Evolutionary conservation across 164 flowering plant species (phyloP).

Genomic region (Vitis riparia): DNA sequence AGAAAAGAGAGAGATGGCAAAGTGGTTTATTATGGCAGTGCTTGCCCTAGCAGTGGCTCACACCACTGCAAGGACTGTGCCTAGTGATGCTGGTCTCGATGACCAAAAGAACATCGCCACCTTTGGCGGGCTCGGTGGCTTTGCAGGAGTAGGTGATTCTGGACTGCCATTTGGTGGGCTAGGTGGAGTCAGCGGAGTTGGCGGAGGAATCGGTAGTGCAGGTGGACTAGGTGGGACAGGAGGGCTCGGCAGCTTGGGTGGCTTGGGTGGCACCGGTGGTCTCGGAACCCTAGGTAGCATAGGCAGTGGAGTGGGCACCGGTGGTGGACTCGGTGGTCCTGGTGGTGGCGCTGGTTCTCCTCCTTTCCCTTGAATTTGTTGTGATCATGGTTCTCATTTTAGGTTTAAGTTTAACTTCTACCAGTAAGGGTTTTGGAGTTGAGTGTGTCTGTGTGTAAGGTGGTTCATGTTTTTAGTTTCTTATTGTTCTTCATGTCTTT

Average conservation of each 20-base stretch:
- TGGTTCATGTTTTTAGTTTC: too few relatives aligned
- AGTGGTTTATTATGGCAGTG: slow-evolving; percentile 16
- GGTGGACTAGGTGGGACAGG: slow-evolving; percentile 16
- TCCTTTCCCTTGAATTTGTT: slow-evolving; percentile 11
- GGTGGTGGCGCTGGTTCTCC: slow-evolving; percentile 15
- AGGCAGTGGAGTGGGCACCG: slow-evolving; percentile 12
- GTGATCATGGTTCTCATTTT: not conserved
- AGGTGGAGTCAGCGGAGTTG: slow-evolving; percentile 3
- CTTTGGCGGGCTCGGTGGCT: slow-evolving; percentile 41
- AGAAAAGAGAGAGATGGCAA: slow-evolving; percentile 24
- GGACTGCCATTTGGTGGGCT: slow-evolving; percentile 7
- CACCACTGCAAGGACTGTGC: slow-evolving; percentile 28
- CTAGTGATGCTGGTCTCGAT: slow-evolving; percentile 26
- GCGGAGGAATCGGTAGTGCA: slow-evolving; percentile 11
- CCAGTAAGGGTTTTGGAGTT: not conserved
- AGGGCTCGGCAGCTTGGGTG: slow-evolving; percentile 17
- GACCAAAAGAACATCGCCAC: slow-evolving; percentile 45
- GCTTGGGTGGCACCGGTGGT: slow-evolving; percentile 13
- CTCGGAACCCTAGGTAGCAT: slow-evolving; percentile 2
- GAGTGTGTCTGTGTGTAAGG: not conserved
- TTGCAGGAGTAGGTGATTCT: slow-evolving; percentile 9
- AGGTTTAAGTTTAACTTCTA: too few relatives aligned
- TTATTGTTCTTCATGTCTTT: too few relatives aligned
- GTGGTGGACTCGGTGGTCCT: slow-evolving; percentile 8
- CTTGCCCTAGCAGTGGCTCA: slow-evolving; percentile 20